These are phyloP conservation scores for Nadsonia commutata DNA, from an alignment of 1,139 yeast genomes.

Conservation along the genomic window DNA sequence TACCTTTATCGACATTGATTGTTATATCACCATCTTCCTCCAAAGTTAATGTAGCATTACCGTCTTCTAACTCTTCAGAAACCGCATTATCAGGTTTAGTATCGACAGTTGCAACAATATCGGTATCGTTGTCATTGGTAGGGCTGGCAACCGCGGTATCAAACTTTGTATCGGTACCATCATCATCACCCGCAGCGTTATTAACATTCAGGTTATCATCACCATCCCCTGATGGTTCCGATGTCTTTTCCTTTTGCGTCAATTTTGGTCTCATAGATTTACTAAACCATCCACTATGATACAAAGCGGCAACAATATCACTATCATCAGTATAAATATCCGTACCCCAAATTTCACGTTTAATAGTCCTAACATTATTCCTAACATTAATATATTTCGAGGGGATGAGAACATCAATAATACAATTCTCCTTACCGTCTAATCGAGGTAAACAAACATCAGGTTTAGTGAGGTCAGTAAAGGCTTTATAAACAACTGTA, in stretches of 20 bases:
- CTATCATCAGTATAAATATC: constrained; percentile 88
- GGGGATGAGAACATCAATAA: constrained; percentile 55
- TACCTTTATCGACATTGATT: too few relatives aligned
- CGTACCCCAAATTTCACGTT: constrained; percentile 79
- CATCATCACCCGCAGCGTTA: constrained; percentile 3
- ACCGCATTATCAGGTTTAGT: constrained; percentile 11
- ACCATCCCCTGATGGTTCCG: constrained; percentile 1
- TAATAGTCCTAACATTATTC: constrained; percentile 27
- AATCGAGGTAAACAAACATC: neutral
- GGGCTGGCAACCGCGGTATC: neutral
- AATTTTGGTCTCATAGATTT: constrained; percentile 32
- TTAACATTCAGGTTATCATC: neutral
- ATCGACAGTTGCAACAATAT: neutral
- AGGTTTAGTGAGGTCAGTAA: neutral
- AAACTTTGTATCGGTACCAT: constrained; percentile 1
- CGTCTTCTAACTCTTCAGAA: constrained; percentile 29
- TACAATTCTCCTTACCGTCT: constrained; percentile 26
- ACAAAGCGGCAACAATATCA: constrained; percentile 58
- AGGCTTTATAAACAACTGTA: neutral
- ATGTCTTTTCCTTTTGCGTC: constrained; percentile 3
- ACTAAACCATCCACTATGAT: constrained; percentile 43
- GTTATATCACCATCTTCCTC: neutral
- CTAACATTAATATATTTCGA: constrained; percentile 16
- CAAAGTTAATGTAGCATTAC: constrained; percentile 18
- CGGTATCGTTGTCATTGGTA: neutral